A percentile compares a stretch with the other conserved stretches of the same genome.
These are phyloP conservation scores for Triticum timopheevii DNA, from an alignment of 176 grass and related monocot species.

Conservation along the genomic window DNA sequence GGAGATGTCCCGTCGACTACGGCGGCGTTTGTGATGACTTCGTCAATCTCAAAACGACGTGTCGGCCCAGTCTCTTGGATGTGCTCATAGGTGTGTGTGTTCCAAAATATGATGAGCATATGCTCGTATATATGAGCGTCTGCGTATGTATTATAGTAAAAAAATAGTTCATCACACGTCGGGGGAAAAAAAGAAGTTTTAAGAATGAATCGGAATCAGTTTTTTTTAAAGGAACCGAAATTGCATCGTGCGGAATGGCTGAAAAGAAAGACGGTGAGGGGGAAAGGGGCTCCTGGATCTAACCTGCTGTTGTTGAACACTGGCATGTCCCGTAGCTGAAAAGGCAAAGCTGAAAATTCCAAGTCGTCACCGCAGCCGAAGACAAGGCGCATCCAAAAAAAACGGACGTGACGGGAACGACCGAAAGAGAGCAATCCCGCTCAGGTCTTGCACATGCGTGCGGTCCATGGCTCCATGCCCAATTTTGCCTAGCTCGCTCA, in stretches of 20 bases:
- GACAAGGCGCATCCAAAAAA: not conserved
- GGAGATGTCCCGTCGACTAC: too few species aligned
- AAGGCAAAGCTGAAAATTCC: not conserved
- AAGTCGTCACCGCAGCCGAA: conserved; percentile 1
- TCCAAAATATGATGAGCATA: too few species aligned
- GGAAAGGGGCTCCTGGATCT: not conserved
- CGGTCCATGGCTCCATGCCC: not conserved
- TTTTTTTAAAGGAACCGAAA: not conserved
- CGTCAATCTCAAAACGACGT: too few species aligned
- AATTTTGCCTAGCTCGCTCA: not conserved
- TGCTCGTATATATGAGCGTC: too few species aligned
- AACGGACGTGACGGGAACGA: not conserved
- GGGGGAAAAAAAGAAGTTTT: not conserved
- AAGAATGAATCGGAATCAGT: too few species aligned
- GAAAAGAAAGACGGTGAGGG: not conserved
- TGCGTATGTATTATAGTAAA: too few species aligned
- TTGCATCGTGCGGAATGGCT: not conserved
- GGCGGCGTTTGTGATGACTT: too few species aligned
- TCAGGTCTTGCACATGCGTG: not conserved
- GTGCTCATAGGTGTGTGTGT: too few species aligned
- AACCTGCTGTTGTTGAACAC: conserved; percentile 17
- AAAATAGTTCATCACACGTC: not conserved
- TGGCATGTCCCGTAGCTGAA: not conserved
- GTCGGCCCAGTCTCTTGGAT: too few species aligned
- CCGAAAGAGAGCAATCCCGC: not conserved